A percentile compares a stretch with the other conserved stretches of the same genome.
Evolutionary conservation across 305 asterid species (phyloP).

Genomic region (Fraxinus albicans): DNA sequence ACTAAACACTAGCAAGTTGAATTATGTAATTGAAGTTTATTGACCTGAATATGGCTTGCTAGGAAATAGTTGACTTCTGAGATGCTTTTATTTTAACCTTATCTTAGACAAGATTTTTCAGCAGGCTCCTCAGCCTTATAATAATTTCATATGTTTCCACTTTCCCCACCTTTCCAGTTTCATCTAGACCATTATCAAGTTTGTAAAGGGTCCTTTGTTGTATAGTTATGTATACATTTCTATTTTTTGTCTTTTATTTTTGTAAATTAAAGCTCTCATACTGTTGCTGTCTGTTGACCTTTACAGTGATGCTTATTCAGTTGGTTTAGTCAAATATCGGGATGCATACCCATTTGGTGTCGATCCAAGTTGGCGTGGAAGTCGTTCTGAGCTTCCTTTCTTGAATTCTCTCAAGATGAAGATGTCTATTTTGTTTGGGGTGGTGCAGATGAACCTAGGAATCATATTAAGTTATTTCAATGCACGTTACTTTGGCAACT

Average conservation of each 20-base stretch:
- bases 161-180: slow-evolving; percentile 3
- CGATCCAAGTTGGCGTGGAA: slow-evolving; percentile 99
- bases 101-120: slow-evolving; percentile 10
- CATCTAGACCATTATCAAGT: slow-evolving; percentile 5
- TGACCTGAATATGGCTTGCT: slow-evolving; percentile 8
- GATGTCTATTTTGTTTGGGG: slow-evolving; percentile 87
- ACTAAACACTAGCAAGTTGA: slow-evolving; percentile 4
- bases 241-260: background rate
- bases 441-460: slow-evolving; percentile 95
- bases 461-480: slow-evolving; percentile 82
- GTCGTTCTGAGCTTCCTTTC: slow-evolving; percentile 97
- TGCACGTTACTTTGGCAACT: slow-evolving; percentile 68
- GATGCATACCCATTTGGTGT: slow-evolving; percentile 96
- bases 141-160: slow-evolving; percentile 1
- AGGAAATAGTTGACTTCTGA: slow-evolving; percentile 10
- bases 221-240: background rate
- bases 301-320: slow-evolving; percentile 66
- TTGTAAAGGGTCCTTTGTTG: background rate
- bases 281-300: slow-evolving; percentile 29
- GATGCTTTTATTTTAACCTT: slow-evolving; percentile 13
- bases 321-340: slow-evolving; percentile 69
- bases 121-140: background rate
- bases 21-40: slow-evolving; percentile 16
- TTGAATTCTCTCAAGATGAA: slow-evolving; percentile 97
- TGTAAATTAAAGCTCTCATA: slow-evolving; percentile 17